phyloP scores from a whole-genome alignment of 1,284 basidiomycete genomes.

The Leccinum pallidistipes region DNA sequence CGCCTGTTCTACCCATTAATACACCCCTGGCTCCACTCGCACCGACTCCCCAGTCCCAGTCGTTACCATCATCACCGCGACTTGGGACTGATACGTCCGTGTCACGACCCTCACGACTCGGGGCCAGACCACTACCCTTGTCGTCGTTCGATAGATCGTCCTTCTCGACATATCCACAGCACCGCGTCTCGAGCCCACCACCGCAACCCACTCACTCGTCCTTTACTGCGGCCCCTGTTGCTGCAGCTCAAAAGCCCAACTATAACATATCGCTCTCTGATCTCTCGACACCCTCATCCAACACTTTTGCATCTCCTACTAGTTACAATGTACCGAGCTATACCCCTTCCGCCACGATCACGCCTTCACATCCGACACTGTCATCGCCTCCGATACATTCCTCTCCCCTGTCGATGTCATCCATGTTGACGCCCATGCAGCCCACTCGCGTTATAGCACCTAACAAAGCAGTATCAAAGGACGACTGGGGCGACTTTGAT shows the following conservation, averaged over 20 bases:
- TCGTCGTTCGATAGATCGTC: constrained; percentile 38
- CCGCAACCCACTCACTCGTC: constrained; percentile 17
- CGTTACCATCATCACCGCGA: constrained; percentile 43
- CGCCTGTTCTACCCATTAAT: constrained; percentile 12
- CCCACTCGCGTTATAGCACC: constrained; percentile 44
- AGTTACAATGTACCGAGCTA: constrained; percentile 19
- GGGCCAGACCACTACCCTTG: constrained; percentile 38
- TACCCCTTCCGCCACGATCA: constrained; percentile 19
- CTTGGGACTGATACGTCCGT: constrained; percentile 24
- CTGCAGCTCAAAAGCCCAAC: constrained; percentile 45
- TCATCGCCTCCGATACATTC: constrained; percentile 40
- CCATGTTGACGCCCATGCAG: constrained; percentile 56
- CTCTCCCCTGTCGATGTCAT: constrained; percentile 46
- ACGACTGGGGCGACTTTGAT: constrained; percentile 81
- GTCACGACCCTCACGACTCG: constrained; percentile 40
- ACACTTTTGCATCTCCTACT: constrained; percentile 10
- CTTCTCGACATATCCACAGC: constrained; percentile 27
- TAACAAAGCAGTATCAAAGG: constrained; percentile 51
- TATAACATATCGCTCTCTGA: constrained; percentile 49
- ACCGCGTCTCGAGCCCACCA: constrained; percentile 19
- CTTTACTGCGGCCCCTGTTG: constrained; percentile 12
- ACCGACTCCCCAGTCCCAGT: constrained; percentile 37
- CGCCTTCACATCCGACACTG: constrained; percentile 24
- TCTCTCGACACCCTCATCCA: constrained; percentile 19
- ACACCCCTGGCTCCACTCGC: constrained; percentile 19